These are phyloP conservation scores for Diaporthe destruens DNA, from an alignment of 2,329 filamentous ascomycete genomes.

Conservation along the genomic window DNA sequence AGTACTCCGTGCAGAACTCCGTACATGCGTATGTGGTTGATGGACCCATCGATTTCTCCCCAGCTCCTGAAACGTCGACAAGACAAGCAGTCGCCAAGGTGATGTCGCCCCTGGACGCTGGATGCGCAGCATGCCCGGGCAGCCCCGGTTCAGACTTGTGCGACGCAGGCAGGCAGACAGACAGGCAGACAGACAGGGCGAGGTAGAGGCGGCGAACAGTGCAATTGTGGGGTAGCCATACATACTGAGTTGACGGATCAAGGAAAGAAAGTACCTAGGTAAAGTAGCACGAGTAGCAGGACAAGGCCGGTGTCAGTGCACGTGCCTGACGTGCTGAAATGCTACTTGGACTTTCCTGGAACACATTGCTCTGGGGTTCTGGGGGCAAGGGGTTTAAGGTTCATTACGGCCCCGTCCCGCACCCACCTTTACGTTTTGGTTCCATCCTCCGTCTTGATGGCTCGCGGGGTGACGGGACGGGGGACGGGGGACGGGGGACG, in stretches of 20 bases:
- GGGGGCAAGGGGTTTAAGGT: constrained; percentile 20
- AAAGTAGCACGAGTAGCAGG: too few species aligned
- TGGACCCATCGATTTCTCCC: background rate
- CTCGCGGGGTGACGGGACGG: background rate
- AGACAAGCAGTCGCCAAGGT: background rate
- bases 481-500: too few species aligned
- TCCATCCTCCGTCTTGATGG: constrained; percentile 12
- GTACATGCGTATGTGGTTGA: background rate
- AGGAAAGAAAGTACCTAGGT: background rate
- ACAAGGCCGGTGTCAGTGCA: background rate
- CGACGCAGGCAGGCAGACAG: background rate
- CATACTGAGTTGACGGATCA: background rate
- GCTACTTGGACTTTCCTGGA: background rate
- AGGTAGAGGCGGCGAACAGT: constrained; percentile 8
- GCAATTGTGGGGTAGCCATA: background rate
- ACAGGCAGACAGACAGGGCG: background rate
- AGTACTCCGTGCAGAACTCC: too few species aligned
- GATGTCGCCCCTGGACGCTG: too few species aligned
- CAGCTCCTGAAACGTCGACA: constrained; percentile 31
- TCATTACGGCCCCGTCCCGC: constrained; percentile 27
- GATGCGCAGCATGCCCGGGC: too few species aligned
- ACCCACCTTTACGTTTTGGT: constrained; percentile 30
- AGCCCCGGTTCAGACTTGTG: constrained; percentile 10
- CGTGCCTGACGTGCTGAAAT: background rate
- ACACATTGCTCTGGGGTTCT: background rate